Evolutionary conservation across 1,284 basidiomycete species (phyloP), one percentile per base, ranked within the genome.

Genomic region (Tilletia setariae): DNA sequence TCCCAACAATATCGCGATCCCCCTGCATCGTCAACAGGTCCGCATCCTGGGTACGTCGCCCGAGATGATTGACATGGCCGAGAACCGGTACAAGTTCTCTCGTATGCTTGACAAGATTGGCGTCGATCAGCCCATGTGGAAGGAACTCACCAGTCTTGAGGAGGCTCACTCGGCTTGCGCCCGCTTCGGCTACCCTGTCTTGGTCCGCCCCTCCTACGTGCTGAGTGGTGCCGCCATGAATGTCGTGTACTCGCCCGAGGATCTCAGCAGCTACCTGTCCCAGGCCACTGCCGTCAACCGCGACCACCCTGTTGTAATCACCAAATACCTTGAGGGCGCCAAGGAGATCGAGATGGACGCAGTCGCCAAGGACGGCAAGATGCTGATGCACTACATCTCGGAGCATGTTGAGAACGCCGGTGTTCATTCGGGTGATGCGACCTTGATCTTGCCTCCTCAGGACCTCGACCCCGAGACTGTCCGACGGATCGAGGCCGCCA

Each of bases 261-360:
- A 98, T 82, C 86, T 98, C 43, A 88, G 88, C 67, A 92, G 89
- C 83, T 98, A 98, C 84, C 87, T 98, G 72, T 91, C 91, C 9
- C 94, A 94, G 84, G 95, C 95, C n/a, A 90, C 94, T 15, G 93
- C 92, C 66, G 94, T 98, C 69, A 98, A 96, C 67, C 90, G 94
- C 68, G 95, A 98, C 66, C 91, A 98, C 82, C 95, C 96, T 1
- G 95, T 98, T 72, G 96, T 98, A 76, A 98, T 98, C 84, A 92
- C 93, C 74, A 98, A 98, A 85, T 98, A 97, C 85, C 96, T 98
- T 82, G 95, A 98, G 84, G 92, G 95, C 81, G 95, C 95, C 59
- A 98, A 98, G 87, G 96, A 98, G 85, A 98, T 98, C 77, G 96
- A 98, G 86, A 97, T 98, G 93, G 95, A 98, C 82, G 95, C 96